Percentiles rank a stretch among this genome's conserved stretches.
phyloP scores from a whole-genome alignment of 2,329 filamentous ascomycete species.

The Neofusicoccum cordaticola region DNA sequence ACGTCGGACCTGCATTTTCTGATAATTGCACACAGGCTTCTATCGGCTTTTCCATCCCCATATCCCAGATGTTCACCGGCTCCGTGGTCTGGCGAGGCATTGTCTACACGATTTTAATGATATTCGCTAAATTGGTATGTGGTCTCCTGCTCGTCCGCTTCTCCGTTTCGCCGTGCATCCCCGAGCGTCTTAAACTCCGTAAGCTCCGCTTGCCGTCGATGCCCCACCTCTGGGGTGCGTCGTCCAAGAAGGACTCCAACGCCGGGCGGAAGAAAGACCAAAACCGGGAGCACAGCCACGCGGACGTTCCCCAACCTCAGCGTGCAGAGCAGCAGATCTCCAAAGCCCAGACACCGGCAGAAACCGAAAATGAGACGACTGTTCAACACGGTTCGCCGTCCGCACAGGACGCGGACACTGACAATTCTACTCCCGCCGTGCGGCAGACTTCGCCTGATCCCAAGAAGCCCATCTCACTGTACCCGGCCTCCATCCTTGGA shows the following conservation, averaged over 20 bases:
- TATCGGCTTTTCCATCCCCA: conserved; percentile 76
- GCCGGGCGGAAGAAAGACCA: neutral
- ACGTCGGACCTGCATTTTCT: conserved; percentile 21
- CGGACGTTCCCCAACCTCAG: neutral
- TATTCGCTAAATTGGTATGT: conserved; percentile 45
- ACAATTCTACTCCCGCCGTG: neutral
- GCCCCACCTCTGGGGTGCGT: conserved; percentile 8
- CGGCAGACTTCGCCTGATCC: conserved; percentile 22
- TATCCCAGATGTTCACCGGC: conserved; percentile 65
- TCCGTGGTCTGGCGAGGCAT: conserved; percentile 68
- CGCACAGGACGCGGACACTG: neutral
- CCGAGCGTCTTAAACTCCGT: neutral
- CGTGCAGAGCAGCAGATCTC: neutral
- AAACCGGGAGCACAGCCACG: neutral
- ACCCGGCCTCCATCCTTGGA: conserved; percentile 65
- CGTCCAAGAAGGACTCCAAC: neutral
- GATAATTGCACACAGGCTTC: conserved; percentile 34
- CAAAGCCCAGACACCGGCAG: neutral
- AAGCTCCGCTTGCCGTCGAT: neutral
- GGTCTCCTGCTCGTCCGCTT: conserved; percentile 42
- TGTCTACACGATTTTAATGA: conserved; percentile 71
- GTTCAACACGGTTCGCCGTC: neutral
- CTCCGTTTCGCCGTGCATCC: conserved; percentile 19
- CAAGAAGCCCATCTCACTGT: conserved; percentile 59
- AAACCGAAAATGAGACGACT: neutral